Evolutionary conservation across 306 rosid genomes (phyloP), one percentile per base, ranked within the genome.

Genomic region (Rubus parviflorus): DNA sequence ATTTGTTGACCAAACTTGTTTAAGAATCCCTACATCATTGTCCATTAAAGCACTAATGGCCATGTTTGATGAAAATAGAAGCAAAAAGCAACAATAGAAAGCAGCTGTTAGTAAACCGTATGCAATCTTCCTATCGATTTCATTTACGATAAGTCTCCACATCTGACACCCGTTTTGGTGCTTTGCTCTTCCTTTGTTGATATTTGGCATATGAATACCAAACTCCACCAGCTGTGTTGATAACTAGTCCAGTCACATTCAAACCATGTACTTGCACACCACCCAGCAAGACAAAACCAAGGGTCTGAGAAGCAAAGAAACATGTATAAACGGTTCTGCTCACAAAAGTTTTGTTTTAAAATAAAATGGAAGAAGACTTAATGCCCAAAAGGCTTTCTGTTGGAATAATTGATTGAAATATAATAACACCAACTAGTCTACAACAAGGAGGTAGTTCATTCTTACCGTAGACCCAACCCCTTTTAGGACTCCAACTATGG

Each of bases 381-480:
- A 77, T 48, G 60, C 41, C 58, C 22, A 45, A 15, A 22, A 72
- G 53, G 52, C 35, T 53, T 72, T 42, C 70, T 11, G 5, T 43
- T 30, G 35, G 45, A 64, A 65, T 30, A 49, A 68, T 20, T 45
- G 46, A 76, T 78, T 35, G 62, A 72, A 73, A 41, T 77, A 15
- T 45, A 25, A 67, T 14, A 67, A 60, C 77, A 75, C 61, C 60
- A 85, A 77, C 74, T 63, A 70, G 47, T 79, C 42, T 49, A 78
- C 60, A 17, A 53, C 63, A 65, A 80, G 58, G 68, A 85, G 45
- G 68, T 6, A 67, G 54, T 65, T 43, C 76, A 46, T 49, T 51
- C 95, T 80, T 86, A 95, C 97, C 80, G 97, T 95, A 65, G 99
- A 92, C 67, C 92, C 99, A 81, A 95, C 99, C 8, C 99, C 99